A percentile compares a stretch with the other conserved stretches of the same genome.
Conservation (phyloP, 1,139 yeast genomes). For the Kodamaea alishanica region DNA sequence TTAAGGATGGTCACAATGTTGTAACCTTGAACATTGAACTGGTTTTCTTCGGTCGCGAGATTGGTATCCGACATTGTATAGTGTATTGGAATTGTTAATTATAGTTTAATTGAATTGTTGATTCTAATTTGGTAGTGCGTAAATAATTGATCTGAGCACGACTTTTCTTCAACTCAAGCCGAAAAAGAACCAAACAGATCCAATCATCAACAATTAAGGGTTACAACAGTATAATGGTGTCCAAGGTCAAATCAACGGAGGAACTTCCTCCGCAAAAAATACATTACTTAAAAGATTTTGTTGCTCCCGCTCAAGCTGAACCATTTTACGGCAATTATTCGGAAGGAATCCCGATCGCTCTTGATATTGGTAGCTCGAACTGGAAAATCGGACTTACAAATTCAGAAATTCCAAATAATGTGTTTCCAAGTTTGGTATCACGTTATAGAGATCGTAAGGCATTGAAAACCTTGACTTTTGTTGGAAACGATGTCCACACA, state of each 20-base stretch:
- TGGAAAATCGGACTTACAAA: slow-evolving; percentile 72
- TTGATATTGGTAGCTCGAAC: slow-evolving; percentile 71
- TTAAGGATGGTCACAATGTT: slow-evolving; percentile 78
- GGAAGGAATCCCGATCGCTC: slow-evolving; percentile 66
- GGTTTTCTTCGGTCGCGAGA: slow-evolving; percentile 43
- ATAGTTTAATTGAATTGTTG: background rate
- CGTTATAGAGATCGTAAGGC: slow-evolving; percentile 75
- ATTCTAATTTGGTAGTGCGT: background rate
- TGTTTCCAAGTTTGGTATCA: slow-evolving; percentile 67
- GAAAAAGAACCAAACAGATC: background rate
- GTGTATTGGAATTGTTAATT: background rate
- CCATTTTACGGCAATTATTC: slow-evolving; percentile 53
- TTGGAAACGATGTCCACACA: slow-evolving; percentile 77
- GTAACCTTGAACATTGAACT: slow-evolving; percentile 70
- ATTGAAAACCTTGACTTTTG: slow-evolving; percentile 60
- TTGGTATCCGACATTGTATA: slow-evolving; percentile 13
- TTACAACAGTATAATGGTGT: slow-evolving; percentile 11
- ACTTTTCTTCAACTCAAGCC: slow-evolving; percentile 1
- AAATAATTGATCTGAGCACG: background rate
- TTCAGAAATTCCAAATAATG: slow-evolving; percentile 51
- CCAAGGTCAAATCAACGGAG: slow-evolving; percentile 20
- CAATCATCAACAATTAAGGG: background rate
- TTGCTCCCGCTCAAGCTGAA: slow-evolving; percentile 38
- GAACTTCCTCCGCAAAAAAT: slow-evolving; percentile 49
- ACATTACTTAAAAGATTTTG: slow-evolving; percentile 48